A percentile compares a stretch with the other conserved stretches of the same genome.
Conservation (phyloP, 768 basidiomycete genomes). For the Lentinula lateritia region DNA sequence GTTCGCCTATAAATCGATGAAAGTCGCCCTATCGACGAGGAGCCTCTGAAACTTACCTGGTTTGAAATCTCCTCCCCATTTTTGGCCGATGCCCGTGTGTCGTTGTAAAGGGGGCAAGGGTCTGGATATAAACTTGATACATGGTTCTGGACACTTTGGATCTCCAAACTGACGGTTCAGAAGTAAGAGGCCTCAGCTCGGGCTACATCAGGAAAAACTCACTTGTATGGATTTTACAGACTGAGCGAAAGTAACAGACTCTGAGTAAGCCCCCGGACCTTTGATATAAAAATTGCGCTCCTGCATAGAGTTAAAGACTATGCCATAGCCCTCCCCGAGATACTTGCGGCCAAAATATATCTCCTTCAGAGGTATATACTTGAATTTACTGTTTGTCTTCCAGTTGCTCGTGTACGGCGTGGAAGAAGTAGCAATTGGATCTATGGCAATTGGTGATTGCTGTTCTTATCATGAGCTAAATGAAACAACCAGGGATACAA, state of each 20-base stretch:
- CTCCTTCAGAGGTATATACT: constrained; percentile 15
- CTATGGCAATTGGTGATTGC: neutral
- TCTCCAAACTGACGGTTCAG: neutral
- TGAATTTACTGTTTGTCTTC: neutral
- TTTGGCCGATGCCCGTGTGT: neutral
- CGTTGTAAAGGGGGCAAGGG: neutral
- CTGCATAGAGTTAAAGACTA: neutral
- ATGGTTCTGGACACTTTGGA: neutral
- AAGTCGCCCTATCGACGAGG: neutral
- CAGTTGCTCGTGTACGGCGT: neutral
- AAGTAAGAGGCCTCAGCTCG: neutral
- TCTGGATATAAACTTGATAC: neutral
- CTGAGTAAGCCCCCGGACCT: neutral
- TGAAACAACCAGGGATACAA: neutral
- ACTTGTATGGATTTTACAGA: neutral
- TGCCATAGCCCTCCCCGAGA: constrained; percentile 9
- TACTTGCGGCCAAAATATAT: constrained; percentile 19
- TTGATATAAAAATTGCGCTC: neutral
- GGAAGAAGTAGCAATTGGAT: neutral
- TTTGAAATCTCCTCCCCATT: neutral
- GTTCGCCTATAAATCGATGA: constrained; percentile 6
- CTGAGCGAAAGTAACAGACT: neutral
- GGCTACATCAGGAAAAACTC: neutral
- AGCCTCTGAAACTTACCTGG: neutral
- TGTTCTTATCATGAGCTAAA: neutral